Evolutionary conservation across 805 yeast species (phyloP).

Genomic region (Pichia nanzhaoensis): DNA sequence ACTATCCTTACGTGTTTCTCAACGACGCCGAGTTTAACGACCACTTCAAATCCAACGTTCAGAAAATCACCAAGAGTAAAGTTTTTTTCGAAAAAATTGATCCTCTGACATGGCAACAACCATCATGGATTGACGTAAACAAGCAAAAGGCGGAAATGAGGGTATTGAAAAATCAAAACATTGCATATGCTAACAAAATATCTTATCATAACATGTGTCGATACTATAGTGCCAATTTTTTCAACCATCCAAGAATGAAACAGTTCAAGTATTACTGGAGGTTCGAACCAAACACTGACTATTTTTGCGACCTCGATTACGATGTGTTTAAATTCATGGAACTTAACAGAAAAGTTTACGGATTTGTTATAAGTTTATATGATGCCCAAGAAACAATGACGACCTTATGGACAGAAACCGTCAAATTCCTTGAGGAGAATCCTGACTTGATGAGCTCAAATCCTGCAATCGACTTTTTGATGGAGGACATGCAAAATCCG

Average conservation of each 20-base stretch:
- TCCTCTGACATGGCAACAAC: conserved; percentile 40
- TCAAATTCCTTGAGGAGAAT: conserved; percentile 47
- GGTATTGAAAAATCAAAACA: conserved; percentile 29
- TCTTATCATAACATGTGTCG: conserved; percentile 86
- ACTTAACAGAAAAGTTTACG: conserved; percentile 61
- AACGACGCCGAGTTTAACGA: conserved; percentile 64
- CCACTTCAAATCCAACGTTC: conserved; percentile 43
- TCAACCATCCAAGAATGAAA: conserved; percentile 53
- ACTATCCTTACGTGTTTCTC: conserved; percentile 75
- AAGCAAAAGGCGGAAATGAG: conserved; percentile 33
- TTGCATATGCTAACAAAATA: conserved; percentile 52
- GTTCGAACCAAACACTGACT: conserved; percentile 66
- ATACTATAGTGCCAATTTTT: conserved; percentile 61
- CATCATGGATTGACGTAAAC: conserved; percentile 34
- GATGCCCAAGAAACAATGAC: conserved; percentile 61
- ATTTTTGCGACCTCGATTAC: conserved; percentile 62
- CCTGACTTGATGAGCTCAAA: conserved; percentile 52
- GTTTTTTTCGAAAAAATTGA: conserved; percentile 49
- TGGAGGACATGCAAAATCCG: conserved; percentile 48
- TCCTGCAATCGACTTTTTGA: conserved; percentile 48
- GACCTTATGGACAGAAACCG: conserved; percentile 64
- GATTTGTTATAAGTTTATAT: conserved; percentile 62
- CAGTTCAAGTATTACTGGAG: conserved; percentile 74
- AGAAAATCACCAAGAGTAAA: conserved; percentile 35
- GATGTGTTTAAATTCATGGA: conserved; percentile 74